Conservation (phyloP, 805 yeast genomes). For the Pichia sporocuriosa region DNA sequence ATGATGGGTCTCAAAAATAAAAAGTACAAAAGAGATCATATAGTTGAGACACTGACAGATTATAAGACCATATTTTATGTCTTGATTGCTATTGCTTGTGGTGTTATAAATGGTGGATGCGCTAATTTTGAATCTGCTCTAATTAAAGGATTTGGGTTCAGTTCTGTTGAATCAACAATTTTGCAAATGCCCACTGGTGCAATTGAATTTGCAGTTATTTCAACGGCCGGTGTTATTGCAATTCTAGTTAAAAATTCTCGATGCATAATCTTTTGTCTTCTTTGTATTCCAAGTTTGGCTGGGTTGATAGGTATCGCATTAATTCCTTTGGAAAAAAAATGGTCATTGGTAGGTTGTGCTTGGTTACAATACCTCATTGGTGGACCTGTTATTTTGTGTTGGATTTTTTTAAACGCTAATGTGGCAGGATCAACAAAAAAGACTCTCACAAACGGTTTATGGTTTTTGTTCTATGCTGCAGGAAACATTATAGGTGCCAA, state of each 20-base stretch:
- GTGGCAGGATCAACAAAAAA: slow-evolving; percentile 3
- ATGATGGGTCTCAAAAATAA: slow-evolving; percentile 31
- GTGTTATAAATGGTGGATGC: slow-evolving; percentile 34
- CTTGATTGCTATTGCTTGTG: slow-evolving; percentile 20
- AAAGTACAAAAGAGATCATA: slow-evolving; percentile 25
- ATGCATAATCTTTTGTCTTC: slow-evolving; percentile 1
- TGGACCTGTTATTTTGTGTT: slow-evolving; percentile 5
- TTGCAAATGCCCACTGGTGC: slow-evolving; percentile 27
- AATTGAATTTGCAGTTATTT: slow-evolving; percentile 26
- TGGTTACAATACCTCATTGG: slow-evolving; percentile 3
- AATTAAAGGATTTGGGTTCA: slow-evolving; percentile 27
- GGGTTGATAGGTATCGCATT: slow-evolving; percentile 2
- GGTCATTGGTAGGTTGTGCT: slow-evolving; percentile 3
- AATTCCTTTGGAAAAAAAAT: neutral
- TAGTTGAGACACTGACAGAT: slow-evolving; percentile 24
- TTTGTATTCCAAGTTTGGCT: slow-evolving; percentile 3
- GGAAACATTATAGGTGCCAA: slow-evolving; percentile 2
- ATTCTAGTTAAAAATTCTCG: slow-evolving; percentile 3
- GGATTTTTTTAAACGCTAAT: slow-evolving; percentile 3
- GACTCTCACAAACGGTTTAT: neutral
- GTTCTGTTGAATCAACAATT: slow-evolving; percentile 20
- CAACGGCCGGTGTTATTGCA: slow-evolving; percentile 3
- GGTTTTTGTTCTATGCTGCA: slow-evolving; percentile 1
- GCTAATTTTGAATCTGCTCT: slow-evolving; percentile 40
- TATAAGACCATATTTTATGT: slow-evolving; percentile 38